Percentiles rank a stretch among this genome's conserved stretches.
phyloP scores from a whole-genome alignment of 1,139 yeast genomes.

The Diutina neorugosa region DNA sequence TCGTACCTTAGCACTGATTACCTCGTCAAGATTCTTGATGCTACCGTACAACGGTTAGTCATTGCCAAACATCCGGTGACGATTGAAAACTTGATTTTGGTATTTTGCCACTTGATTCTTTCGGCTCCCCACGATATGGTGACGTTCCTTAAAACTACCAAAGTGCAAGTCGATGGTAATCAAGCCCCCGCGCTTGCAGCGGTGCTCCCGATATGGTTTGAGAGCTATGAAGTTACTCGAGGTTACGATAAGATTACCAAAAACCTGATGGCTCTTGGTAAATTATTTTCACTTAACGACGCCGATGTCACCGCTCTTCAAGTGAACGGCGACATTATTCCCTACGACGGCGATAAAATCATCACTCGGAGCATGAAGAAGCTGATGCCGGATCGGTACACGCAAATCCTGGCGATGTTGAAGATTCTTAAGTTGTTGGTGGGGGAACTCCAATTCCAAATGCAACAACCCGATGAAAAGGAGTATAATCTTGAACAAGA shows the following conservation, averaged over 20 bases:
- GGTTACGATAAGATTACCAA: slow-evolving; percentile 67
- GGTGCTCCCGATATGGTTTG: slow-evolving; percentile 69
- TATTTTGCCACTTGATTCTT: slow-evolving; percentile 62
- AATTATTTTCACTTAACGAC: slow-evolving; percentile 49
- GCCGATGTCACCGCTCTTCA: slow-evolving; percentile 33
- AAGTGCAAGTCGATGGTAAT: slow-evolving; percentile 21
- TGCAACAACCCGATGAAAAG: slow-evolving; percentile 31
- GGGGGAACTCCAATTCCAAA: slow-evolving; percentile 56
- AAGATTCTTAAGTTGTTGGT: slow-evolving; percentile 65
- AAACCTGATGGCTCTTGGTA: slow-evolving; percentile 60
- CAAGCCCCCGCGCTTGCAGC: slow-evolving; percentile 26
- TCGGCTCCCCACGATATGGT: slow-evolving; percentile 27
- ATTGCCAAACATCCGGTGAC: slow-evolving; percentile 60
- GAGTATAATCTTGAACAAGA: slow-evolving; percentile 24
- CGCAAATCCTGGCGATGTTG: slow-evolving; percentile 54
- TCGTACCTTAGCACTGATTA: slow-evolving; percentile 34
- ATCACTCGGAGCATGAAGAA: slow-evolving; percentile 79
- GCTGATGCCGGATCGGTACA: slow-evolving; percentile 48
- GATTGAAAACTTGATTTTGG: slow-evolving; percentile 63
- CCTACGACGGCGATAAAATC: slow-evolving; percentile 49
- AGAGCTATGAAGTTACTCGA: slow-evolving; percentile 66
- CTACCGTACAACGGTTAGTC: slow-evolving; percentile 56
- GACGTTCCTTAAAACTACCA: slow-evolving; percentile 15
- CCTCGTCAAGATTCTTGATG: slow-evolving; percentile 51
- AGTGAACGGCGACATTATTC: slow-evolving; percentile 72